These are phyloP conservation scores for Gonapodya prolifera DNA, from an alignment of 192 early-diverging fungal genomes.

Conservation along the genomic window DNA sequence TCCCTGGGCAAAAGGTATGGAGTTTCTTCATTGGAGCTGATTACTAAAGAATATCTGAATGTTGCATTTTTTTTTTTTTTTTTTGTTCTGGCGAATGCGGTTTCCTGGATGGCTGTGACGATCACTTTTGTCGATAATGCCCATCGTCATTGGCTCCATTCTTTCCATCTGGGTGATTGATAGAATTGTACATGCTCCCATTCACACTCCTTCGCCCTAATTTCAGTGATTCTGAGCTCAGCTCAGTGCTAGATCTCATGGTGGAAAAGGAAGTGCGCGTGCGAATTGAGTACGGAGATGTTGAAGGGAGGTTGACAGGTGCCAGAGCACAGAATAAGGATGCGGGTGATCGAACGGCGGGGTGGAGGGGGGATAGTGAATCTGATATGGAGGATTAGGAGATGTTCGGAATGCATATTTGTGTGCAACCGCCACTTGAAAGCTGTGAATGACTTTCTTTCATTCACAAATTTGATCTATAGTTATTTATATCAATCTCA, in stretches of 20 bases:
- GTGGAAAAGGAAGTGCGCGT: not conserved
- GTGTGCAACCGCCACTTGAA: no score
- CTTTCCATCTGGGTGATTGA: no score
- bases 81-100: not conserved
- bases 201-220: not conserved
- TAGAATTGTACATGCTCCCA: not conserved
- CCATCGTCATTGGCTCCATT: not conserved
- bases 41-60: not conserved
- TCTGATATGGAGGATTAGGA: no score
- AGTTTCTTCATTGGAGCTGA: not conserved
- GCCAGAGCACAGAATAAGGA: no score
- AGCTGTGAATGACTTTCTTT: no score
- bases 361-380: not conserved
- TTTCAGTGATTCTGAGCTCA: not conserved
- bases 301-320: not conserved
- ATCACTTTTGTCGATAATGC: not conserved
- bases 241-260: not conserved
- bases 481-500: no score
- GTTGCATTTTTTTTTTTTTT: not conserved
- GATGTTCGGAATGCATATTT: no score
- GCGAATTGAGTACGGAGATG: not conserved
- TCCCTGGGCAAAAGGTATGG: conserved; percentile 2
- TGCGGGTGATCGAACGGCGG: not conserved
- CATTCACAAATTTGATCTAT: no score
- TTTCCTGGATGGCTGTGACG: not conserved